Evolutionary conservation across 371 early-diverging fungal species (phyloP).

Genomic region (Mortierella sp.): DNA sequence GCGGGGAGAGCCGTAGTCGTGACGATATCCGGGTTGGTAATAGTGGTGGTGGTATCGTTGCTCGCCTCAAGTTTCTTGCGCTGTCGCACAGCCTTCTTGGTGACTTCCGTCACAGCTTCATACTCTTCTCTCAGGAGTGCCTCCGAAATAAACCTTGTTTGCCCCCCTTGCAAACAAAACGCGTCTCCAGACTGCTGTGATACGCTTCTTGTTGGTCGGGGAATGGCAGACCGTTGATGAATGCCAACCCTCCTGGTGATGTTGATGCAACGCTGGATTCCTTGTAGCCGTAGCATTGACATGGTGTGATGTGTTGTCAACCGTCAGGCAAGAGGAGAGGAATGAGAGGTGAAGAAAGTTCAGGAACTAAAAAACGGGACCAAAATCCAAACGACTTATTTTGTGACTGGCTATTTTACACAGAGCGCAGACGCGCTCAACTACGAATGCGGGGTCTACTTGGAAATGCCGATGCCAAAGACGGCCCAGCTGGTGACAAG

Average conservation of each 20-base stretch:
- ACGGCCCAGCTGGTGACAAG: constrained; percentile 49
- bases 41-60: not conserved
- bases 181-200: not conserved
- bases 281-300: constrained; percentile 22
- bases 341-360: not conserved
- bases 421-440: too few relatives aligned
- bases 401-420: not conserved
- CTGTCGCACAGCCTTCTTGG: not conserved
- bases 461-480: constrained; percentile 38
- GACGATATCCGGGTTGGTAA: not conserved
- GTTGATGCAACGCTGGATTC: constrained; percentile 3
- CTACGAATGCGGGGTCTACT: constrained; percentile 11
- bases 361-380: not conserved
- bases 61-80: not conserved
- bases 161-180: not conserved
- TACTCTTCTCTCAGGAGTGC: not conserved
- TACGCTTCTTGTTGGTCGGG: not conserved
- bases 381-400: not conserved
- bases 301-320: not conserved
- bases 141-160: constrained; percentile 5
- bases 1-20: not conserved
- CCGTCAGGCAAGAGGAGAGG: not conserved
- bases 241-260: not conserved
- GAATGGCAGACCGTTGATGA: not conserved
- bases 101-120: not conserved